Conservation (phyloP, 78 protist genomes). For the Tieghemostelium lacteum region DNA sequence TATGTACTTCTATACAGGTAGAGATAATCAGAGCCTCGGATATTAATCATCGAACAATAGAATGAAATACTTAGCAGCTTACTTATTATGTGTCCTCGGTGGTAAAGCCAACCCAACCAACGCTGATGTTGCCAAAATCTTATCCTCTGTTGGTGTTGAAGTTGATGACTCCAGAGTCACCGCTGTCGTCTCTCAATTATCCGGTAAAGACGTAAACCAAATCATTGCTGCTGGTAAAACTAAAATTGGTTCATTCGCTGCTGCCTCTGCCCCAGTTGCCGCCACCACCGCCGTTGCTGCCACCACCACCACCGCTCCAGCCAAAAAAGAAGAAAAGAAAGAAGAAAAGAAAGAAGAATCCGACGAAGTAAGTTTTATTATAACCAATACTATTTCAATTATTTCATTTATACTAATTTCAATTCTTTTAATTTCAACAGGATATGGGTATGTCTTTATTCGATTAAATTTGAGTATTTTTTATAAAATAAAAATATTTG, state of each 20-base stretch:
- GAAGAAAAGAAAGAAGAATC: constrained; percentile 86
- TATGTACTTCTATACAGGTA: too few species aligned
- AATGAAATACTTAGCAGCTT: constrained; percentile 84
- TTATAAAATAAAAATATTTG: neutral
- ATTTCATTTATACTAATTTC: neutral
- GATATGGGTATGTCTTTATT: constrained; percentile 77
- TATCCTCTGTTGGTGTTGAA: constrained; percentile 76
- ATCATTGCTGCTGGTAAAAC: constrained; percentile 72
- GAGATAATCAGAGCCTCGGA: too few species aligned
- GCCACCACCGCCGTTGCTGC: constrained; percentile 69
- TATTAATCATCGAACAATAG: too few species aligned
- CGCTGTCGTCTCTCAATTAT: constrained; percentile 59
- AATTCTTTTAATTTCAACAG: neutral
- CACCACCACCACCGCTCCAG: constrained; percentile 58
- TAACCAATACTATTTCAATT: neutral
- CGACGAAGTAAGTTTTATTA: constrained; percentile 33
- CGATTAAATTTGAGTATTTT: constrained; percentile 53
- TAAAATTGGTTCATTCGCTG: constrained; percentile 77
- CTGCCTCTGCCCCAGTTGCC: constrained; percentile 76
- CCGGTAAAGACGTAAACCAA: constrained; percentile 73
- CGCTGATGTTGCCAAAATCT: constrained; percentile 61
- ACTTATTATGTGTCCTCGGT: constrained; percentile 77
- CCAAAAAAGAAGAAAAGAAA: constrained; percentile 28
- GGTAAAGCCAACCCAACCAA: constrained; percentile 82
- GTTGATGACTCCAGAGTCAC: constrained; percentile 72